Base-by-base conservation (phyloP, 2,329 filamentous ascomycete species). In the Helminthosporium solani region DNA sequence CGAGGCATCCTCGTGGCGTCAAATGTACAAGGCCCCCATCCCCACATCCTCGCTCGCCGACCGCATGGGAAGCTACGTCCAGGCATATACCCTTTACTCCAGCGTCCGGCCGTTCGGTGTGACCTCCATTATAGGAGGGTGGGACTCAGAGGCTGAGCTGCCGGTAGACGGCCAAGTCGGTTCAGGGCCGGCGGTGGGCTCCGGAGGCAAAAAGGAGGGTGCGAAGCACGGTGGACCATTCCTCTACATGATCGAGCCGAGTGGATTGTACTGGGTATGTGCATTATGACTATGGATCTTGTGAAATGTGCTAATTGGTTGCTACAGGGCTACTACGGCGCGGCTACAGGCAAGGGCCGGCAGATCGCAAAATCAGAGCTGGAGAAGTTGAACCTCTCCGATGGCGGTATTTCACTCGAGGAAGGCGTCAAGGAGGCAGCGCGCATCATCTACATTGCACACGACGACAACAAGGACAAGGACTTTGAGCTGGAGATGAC, bases 391-490 rank as follows among this genome's bases (percentile, higher is more conserved):
- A 90, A 97, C 71, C 82, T 99, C 47, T 79, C 84, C 43, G 85
- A 85, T 9, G 87, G 84, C 44, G 86, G 80, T 40, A 80, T 97
- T 44, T 88, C 86, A 52, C 78, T 99, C 49, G 78, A 87, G 66
- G 85, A 97, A 67, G 94, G 87, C 40, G 89, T 99, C 66, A 96
- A 95, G 79, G 88, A 97, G 78, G 94, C 94, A 27, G 94, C 94
- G 46, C 80, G 90, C 52, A 99, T 99, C 74, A 97, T 99, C 74
- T 95, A 96, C 71, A 84, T 96, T 50, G 91, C 92, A 39, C 94
- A 99, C 70, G 94, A 97, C 72, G 94, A 99, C 73, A 97, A 92
- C 80, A 97, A 97, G 78, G 94, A 97, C 76, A 99, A 99, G 80
- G 94, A 97, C 57, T 99, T 97, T 66, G 94, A 99, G 83, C 79